A percentile compares a stretch with the other conserved stretches of the same genome.
phyloP scores from a whole-genome alignment of 768 basidiomycete genomes.

The Chalciporus pseudorubinellus region DNA sequence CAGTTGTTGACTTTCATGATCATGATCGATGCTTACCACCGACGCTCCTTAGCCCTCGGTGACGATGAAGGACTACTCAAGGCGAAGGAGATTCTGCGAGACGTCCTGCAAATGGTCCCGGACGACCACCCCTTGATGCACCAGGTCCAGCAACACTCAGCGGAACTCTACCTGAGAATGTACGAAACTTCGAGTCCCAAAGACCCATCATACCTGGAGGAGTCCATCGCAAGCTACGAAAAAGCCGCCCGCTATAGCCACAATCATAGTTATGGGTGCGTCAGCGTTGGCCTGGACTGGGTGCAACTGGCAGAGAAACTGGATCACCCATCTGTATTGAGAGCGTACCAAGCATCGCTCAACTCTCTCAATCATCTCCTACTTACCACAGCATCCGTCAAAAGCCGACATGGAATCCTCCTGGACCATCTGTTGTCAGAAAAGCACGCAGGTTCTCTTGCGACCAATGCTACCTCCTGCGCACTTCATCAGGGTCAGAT shows the following conservation, averaged over 20 bases:
- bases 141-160: background rate
- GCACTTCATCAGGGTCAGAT: conserved; percentile 22
- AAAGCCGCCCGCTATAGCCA: conserved; percentile 11
- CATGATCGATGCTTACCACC: conserved; percentile 3
- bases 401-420: conserved; percentile 13
- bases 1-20: background rate
- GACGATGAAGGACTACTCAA: background rate
- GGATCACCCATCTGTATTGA: conserved; percentile 18
- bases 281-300: conserved; percentile 17
- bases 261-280: conserved; percentile 3
- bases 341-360: conserved; percentile 22
- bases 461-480: conserved; percentile 25
- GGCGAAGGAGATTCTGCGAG: background rate
- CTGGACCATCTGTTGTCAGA: conserved; percentile 1
- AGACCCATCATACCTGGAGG: conserved; percentile 6
- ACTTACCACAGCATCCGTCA: conserved; percentile 16
- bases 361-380: conserved; percentile 19
- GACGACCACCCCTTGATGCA: conserved; percentile 1
- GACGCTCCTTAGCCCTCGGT: background rate
- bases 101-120: conserved; percentile 1
- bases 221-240: conserved; percentile 10
- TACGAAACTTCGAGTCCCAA: background rate
- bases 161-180: background rate
- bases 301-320: conserved; percentile 2
- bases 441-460: conserved; percentile 8